Evolutionary conservation across 2,329 filamentous ascomycete species (phyloP).

Genomic region (Clonostachys solani): DNA sequence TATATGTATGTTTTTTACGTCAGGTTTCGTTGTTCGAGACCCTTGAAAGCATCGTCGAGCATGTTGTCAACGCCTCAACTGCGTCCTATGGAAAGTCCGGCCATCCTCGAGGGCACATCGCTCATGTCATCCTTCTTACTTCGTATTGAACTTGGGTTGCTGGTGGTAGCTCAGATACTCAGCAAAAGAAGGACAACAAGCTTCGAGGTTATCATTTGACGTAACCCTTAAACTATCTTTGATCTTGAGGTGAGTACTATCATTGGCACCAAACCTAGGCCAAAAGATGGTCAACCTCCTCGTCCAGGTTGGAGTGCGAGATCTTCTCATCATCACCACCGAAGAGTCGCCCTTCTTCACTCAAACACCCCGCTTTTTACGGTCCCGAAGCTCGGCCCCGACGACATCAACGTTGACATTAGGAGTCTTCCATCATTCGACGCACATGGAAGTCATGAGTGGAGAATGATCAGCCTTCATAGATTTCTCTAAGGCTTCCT

Average conservation of each 20-base stretch:
- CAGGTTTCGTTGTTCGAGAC: too few relatives aligned
- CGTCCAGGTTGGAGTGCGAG: conserved; percentile 93
- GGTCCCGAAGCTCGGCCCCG: conserved; percentile 90
- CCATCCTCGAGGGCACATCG: too few relatives aligned
- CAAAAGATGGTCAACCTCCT: conserved; percentile 93
- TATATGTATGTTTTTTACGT: too few relatives aligned
- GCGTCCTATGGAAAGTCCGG: too few relatives aligned
- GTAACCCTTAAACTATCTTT: conserved; percentile 68
- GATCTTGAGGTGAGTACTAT: conserved; percentile 94
- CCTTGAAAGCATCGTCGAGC: too few relatives aligned
- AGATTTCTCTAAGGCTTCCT: conserved; percentile 81
- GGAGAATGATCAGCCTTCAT: conserved; percentile 90
- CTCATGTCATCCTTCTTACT: too few relatives aligned
- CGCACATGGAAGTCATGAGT: conserved; percentile 91
- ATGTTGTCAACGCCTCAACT: too few relatives aligned
- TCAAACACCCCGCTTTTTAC: conserved; percentile 96
- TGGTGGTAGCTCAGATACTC: too few relatives aligned
- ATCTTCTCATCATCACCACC: conserved; percentile 94
- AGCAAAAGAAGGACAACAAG: background rate
- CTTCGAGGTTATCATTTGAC: background rate
- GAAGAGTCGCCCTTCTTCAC: conserved; percentile 94
- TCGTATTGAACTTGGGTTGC: too few relatives aligned
- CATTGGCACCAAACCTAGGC: conserved; percentile 90
- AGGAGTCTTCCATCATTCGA: conserved; percentile 85
- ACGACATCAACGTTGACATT: conserved; percentile 98